phyloP scores from a whole-genome alignment of 495 filamentous ascomycete species.

The Penicillium riverlandense region DNA sequence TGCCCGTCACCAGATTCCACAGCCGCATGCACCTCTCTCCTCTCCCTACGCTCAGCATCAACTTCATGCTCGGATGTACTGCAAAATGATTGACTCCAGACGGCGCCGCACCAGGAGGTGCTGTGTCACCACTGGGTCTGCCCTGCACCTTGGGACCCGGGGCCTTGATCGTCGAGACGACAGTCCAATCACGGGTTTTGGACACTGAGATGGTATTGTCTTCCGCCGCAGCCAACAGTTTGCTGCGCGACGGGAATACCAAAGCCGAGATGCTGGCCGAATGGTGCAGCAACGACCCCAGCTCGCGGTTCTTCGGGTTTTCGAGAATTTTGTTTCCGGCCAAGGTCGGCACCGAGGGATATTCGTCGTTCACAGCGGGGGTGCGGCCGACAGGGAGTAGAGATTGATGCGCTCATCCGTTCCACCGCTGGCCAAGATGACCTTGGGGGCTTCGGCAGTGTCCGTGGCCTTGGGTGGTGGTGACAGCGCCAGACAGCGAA shows the following conservation, averaged over 20 bases:
- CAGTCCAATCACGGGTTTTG: conserved; percentile 79
- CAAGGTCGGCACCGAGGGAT: conserved; percentile 48
- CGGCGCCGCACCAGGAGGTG: conserved; percentile 71
- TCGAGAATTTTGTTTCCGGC: conserved; percentile 63
- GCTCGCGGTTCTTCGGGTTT: conserved; percentile 78
- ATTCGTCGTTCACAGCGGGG: conserved; percentile 41
- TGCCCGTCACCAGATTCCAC: conserved; percentile 96
- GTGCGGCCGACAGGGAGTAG: conserved; percentile 76
- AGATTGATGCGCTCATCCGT: conserved; percentile 93
- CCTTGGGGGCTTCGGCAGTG: conserved; percentile 54
- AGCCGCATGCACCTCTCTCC: conserved; percentile 87
- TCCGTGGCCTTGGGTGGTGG: conserved; percentile 54
- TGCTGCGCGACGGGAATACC: conserved; percentile 76
- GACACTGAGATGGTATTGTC: conserved; percentile 86
- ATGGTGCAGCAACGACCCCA: conserved; percentile 85
- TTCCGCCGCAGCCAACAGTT: conserved; percentile 75
- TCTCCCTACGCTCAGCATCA: conserved; percentile 84
- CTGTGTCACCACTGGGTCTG: conserved; percentile 84
- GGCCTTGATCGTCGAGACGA: conserved; percentile 84
- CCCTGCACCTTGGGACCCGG: conserved; percentile 78
- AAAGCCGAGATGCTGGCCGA: conserved; percentile 69
- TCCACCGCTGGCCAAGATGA: conserved; percentile 81
- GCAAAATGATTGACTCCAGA: conserved; percentile 93
- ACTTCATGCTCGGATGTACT: conserved; percentile 90
- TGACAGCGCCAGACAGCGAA: conserved; percentile 84